Conservation (phyloP, 371 early-diverging fungal genomes). For the Rhizopus delemar region DNA sequence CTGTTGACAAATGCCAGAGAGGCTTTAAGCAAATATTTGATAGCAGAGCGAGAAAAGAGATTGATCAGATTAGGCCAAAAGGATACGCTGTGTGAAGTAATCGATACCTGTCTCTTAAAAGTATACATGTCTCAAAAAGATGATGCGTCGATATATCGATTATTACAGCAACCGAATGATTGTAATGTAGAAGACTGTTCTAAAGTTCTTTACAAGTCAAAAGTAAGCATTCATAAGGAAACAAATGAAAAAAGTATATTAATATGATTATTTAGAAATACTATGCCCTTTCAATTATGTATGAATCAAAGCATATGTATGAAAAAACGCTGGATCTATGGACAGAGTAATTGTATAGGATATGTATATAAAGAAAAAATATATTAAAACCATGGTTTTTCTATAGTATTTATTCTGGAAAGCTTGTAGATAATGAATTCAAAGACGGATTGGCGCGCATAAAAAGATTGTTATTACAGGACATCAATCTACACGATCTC, state of each 20-base stretch:
- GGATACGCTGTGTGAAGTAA: slow-evolving; percentile 48
- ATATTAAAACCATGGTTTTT: neutral
- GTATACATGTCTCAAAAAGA: slow-evolving; percentile 57
- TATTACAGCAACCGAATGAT: slow-evolving; percentile 58
- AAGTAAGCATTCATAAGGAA: slow-evolving; percentile 34
- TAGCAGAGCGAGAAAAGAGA: slow-evolving; percentile 41
- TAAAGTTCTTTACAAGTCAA: slow-evolving; percentile 36
- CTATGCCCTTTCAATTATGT: slow-evolving; percentile 68
- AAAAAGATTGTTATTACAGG: slow-evolving; percentile 43
- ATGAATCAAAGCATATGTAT: slow-evolving; percentile 54
- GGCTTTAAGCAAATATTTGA: slow-evolving; percentile 50
- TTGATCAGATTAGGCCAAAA: slow-evolving; percentile 31
- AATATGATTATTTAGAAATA: slow-evolving; percentile 39
- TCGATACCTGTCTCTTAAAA: slow-evolving; percentile 69
- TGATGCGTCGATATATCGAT: slow-evolving; percentile 33
- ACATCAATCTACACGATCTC: slow-evolving; percentile 34
- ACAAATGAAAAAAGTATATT: neutral
- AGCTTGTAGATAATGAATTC: slow-evolving; percentile 58
- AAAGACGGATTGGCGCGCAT: slow-evolving; percentile 52
- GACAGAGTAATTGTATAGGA: slow-evolving; percentile 53
- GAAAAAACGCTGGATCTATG: slow-evolving; percentile 65
- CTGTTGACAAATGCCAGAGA: slow-evolving; percentile 64
- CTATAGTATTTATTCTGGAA: slow-evolving; percentile 53
- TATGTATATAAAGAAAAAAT: neutral
- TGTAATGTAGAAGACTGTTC: slow-evolving; percentile 58